phyloP scores from a whole-genome alignment of 208 protist genomes.

The Trypanosoma congolense region DNA sequence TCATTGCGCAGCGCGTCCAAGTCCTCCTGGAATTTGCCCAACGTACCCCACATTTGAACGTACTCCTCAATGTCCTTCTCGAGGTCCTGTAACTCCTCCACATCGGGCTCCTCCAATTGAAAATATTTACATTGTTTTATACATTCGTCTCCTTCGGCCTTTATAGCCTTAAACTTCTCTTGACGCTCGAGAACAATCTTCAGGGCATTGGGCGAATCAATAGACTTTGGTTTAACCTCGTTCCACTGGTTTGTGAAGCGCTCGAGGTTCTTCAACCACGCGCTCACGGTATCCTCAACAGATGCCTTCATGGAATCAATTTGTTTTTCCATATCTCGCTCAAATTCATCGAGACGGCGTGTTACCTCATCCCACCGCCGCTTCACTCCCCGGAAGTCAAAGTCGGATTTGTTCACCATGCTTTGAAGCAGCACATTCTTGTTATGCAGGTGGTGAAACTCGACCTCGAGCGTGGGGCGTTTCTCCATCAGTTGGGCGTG shows the following conservation, averaged over 20 bases:
- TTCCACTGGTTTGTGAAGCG: constrained; percentile 92
- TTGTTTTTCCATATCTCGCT: constrained; percentile 90
- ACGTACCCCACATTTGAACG: constrained; percentile 81
- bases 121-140: constrained; percentile 91
- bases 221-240: constrained; percentile 92
- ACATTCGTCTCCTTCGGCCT: constrained; percentile 63
- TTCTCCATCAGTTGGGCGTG: constrained; percentile 81
- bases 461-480: constrained; percentile 72
- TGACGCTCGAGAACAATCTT: constrained; percentile 77
- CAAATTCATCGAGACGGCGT: constrained; percentile 89
- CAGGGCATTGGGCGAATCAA: constrained; percentile 63
- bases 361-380: constrained; percentile 75
- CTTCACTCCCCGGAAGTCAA: constrained; percentile 73
- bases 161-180: constrained; percentile 74
- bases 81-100: constrained; percentile 72
- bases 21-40: constrained; percentile 83
- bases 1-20: constrained; percentile 73
- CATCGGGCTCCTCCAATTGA: constrained; percentile 80
- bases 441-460: constrained; percentile 90
- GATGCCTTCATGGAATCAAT: constrained; percentile 56
- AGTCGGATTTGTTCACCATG: constrained; percentile 68
- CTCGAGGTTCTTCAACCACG: constrained; percentile 78
- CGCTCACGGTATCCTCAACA: constrained; percentile 67
- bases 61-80: constrained; percentile 84
- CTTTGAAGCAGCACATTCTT: constrained; percentile 90